These are phyloP conservation scores for Ceratocystis alfenasii DNA, from an alignment of 2,329 filamentous ascomycete species.

Conservation along the genomic window DNA sequence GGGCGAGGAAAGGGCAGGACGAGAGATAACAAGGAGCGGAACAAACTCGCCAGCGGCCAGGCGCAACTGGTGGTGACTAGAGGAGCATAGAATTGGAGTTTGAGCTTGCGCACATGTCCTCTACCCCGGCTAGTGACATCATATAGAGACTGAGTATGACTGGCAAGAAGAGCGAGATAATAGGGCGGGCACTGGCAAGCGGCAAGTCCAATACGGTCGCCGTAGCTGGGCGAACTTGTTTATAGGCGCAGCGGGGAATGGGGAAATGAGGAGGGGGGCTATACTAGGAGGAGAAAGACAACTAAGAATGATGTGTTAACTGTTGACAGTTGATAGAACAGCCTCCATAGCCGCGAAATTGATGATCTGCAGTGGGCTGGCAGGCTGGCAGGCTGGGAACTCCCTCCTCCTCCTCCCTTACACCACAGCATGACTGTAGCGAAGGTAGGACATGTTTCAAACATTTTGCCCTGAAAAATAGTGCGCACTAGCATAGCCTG, in stretches of 20 bases:
- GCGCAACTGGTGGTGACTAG: neutral
- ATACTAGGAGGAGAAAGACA: neutral
- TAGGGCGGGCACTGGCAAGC: neutral
- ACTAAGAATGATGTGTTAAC: neutral
- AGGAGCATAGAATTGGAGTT: neutral
- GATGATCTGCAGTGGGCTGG: neutral
- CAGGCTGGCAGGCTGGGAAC: neutral
- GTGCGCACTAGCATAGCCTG: neutral
- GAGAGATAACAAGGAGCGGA: neutral
- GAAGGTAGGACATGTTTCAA: too few relatives aligned
- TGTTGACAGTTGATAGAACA: neutral
- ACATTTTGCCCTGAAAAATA: neutral
- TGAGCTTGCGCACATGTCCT: too few relatives aligned
- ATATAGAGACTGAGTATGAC: too few relatives aligned
- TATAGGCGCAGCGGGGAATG: neutral
- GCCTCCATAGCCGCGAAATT: too few relatives aligned
- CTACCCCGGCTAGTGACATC: too few relatives aligned
- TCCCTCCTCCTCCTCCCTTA: too few relatives aligned
- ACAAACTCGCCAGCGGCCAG: neutral
- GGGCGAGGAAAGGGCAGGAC: neutral
- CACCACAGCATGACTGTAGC: too few relatives aligned
- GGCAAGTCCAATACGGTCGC: neutral
- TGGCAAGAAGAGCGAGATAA: neutral
- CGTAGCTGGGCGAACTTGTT: neutral
- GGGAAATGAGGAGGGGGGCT: neutral